phyloP scores from a whole-genome alignment of 106 monocot genomes.

The Dioscorea alata region DNA sequence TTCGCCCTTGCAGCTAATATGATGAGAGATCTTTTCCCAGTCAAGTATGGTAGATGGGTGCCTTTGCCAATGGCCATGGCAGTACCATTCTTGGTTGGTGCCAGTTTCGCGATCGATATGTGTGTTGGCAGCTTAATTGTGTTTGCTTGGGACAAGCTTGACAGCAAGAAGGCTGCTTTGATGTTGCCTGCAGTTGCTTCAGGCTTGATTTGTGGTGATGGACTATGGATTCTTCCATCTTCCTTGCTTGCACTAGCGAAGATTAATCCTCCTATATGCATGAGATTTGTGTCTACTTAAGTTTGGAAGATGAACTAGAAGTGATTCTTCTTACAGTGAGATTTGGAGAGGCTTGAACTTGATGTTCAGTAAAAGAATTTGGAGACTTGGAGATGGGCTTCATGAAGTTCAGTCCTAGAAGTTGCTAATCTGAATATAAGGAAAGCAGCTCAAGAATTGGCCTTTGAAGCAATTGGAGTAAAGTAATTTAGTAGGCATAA shows the following conservation, averaged over 20 bases:
- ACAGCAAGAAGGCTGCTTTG: conserved; percentile 32
- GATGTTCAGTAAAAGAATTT: too few species aligned
- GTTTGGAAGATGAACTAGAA: conserved; percentile 1
- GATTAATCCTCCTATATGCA: conserved; percentile 77
- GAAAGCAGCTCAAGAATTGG: too few species aligned
- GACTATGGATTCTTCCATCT: conserved; percentile 82
- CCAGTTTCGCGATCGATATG: conserved; percentile 84
- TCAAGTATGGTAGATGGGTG: conserved; percentile 48
- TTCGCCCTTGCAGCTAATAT: conserved; percentile 56
- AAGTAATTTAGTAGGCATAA: too few species aligned
- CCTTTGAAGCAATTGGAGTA: too few species aligned
- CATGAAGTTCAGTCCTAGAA: too few species aligned
- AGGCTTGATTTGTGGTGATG: conserved; percentile 89
- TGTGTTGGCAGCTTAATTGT: conserved; percentile 67
- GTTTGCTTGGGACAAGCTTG: conserved; percentile 49
- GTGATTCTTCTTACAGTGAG: too few species aligned
- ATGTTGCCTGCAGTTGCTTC: conserved; percentile 85
- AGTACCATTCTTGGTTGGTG: conserved; percentile 78
- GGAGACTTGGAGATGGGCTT: too few species aligned
- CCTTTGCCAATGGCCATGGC: conserved; percentile 96
- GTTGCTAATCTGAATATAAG: too few species aligned
- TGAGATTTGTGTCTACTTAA: conserved; percentile 39
- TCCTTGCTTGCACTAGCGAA: conserved; percentile 79
- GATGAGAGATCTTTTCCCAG: conserved; percentile 51
- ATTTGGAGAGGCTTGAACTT: too few species aligned